Conservation (phyloP, 2,329 filamentous ascomycete genomes). For the Sporothrix schenckii region DNA sequence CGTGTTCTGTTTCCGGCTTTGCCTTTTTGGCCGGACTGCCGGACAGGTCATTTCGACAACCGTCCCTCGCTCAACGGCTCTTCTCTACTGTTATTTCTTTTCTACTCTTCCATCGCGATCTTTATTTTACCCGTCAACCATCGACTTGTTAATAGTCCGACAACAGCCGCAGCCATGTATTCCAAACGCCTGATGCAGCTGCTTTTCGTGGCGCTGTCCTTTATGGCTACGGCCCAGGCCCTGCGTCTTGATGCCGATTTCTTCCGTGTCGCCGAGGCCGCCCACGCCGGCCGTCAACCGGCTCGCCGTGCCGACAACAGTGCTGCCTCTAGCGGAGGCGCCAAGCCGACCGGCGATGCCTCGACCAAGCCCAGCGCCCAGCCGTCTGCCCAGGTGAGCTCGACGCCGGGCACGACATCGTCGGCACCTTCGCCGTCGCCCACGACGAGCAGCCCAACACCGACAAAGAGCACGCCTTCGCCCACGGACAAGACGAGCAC, state of each 20-base stretch:
- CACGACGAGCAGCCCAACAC: constrained; percentile 30
- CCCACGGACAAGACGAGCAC: constrained; percentile 34
- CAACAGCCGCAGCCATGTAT: constrained; percentile 48
- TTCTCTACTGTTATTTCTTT: background rate
- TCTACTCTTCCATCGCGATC: background rate
- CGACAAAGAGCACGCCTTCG: constrained; percentile 31
- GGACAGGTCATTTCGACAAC: constrained; percentile 10
- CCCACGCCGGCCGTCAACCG: constrained; percentile 1
- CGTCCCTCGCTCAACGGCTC: constrained; percentile 9
- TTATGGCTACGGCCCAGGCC: constrained; percentile 52
- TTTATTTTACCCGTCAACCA: too few relatives aligned
- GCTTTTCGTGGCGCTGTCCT: constrained; percentile 54
- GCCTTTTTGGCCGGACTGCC: background rate
- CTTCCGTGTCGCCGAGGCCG: constrained; percentile 14
- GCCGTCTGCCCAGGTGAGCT: constrained; percentile 33
- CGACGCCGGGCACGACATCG: constrained; percentile 29
- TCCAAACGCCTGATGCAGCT: constrained; percentile 51
- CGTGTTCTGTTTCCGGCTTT: constrained; percentile 11
- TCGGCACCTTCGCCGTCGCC: constrained; percentile 30
- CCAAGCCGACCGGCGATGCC: constrained; percentile 7
- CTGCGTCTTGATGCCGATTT: constrained; percentile 42
- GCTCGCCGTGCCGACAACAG: constrained; percentile 27
- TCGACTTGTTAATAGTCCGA: background rate
- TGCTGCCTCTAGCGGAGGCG: background rate
- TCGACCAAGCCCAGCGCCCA: constrained; percentile 28